These are phyloP conservation scores for Aspergillus sclerotioniger DNA, from an alignment of 495 filamentous ascomycete species.

Conservation along the genomic window DNA sequence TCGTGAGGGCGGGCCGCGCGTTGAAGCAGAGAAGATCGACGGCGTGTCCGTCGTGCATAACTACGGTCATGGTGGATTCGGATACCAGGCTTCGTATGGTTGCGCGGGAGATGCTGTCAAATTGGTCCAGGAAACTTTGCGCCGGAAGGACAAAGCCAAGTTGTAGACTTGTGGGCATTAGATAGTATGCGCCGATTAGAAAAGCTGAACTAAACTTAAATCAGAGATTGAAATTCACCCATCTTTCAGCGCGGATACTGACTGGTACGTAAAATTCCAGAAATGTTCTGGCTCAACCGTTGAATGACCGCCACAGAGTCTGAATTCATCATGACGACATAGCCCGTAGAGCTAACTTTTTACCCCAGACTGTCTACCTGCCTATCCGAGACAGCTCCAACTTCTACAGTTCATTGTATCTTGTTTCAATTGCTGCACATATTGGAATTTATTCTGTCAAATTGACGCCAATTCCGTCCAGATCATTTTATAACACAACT, in stretches of 20 bases:
- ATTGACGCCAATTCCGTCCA: too few species aligned
- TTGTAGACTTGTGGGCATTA: constrained; percentile 20
- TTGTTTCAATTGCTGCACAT: background rate
- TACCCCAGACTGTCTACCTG: background rate
- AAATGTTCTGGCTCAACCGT: background rate
- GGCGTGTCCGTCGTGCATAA: constrained; percentile 85
- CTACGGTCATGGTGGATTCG: constrained; percentile 95
- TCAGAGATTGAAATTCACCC: background rate
- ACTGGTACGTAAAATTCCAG: background rate
- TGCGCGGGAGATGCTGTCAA: constrained; percentile 67
- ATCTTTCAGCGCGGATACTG: background rate
- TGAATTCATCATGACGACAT: background rate
- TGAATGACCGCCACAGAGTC: background rate
- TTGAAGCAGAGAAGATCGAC: constrained; percentile 76
- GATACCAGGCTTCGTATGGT: constrained; percentile 85
- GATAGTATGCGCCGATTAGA: background rate
- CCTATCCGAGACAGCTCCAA: background rate
- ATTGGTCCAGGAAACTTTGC: constrained; percentile 65
- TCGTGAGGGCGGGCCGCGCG: constrained; percentile 69
- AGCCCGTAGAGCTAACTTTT: background rate
- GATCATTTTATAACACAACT: too few species aligned
- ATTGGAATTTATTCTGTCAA: background rate
- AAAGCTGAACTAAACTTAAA: background rate
- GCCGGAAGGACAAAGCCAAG: constrained; percentile 33
- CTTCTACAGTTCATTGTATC: background rate